A percentile compares a stretch with the other conserved stretches of the same genome.
phyloP scores from a whole-genome alignment of 352 stramenopile genomes.

The Phytophthora megakarya region DNA sequence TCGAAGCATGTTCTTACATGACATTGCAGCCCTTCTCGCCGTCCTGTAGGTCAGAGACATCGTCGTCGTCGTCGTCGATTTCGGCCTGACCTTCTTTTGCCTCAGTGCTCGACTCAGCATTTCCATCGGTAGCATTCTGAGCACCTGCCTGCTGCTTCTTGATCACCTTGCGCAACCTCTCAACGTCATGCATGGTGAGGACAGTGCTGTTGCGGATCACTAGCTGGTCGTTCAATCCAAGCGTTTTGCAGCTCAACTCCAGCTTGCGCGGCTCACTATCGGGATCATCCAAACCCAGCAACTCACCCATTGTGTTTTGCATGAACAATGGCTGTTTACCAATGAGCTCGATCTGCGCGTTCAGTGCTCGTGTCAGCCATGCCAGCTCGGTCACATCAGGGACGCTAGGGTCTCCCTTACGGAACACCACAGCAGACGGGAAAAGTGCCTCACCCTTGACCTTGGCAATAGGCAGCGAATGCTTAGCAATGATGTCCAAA shows the following conservation, averaged over 20 bases:
- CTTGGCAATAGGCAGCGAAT: constrained; percentile 51
- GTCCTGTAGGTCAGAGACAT: constrained; percentile 30
- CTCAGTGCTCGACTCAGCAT: constrained; percentile 10
- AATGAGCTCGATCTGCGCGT: constrained; percentile 67
- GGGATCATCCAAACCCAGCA: constrained; percentile 62
- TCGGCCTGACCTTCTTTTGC: constrained; percentile 16
- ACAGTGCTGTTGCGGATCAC: constrained; percentile 83
- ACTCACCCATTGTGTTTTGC: constrained; percentile 63
- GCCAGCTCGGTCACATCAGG: constrained; percentile 65
- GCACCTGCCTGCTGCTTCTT: constrained; percentile 35
- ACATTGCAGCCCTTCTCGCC: constrained; percentile 36
- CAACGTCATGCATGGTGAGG: constrained; percentile 76
- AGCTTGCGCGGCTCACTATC: constrained; percentile 56
- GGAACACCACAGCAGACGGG: constrained; percentile 73
- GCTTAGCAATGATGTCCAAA: constrained; percentile 70
- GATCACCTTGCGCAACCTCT: constrained; percentile 59
- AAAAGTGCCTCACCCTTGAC: constrained; percentile 58
- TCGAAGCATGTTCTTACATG: constrained; percentile 29
- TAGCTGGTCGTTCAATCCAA: constrained; percentile 67
- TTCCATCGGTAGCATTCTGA: constrained; percentile 8
- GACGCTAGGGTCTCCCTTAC: constrained; percentile 68
- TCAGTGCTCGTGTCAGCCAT: constrained; percentile 75
- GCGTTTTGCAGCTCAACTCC: constrained; percentile 58
- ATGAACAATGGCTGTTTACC: constrained; percentile 75
- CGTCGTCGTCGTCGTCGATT: constrained; percentile 33